Conservation (phyloP, 495 filamentous ascomycete species). For the Aspergillus affinis region DNA sequence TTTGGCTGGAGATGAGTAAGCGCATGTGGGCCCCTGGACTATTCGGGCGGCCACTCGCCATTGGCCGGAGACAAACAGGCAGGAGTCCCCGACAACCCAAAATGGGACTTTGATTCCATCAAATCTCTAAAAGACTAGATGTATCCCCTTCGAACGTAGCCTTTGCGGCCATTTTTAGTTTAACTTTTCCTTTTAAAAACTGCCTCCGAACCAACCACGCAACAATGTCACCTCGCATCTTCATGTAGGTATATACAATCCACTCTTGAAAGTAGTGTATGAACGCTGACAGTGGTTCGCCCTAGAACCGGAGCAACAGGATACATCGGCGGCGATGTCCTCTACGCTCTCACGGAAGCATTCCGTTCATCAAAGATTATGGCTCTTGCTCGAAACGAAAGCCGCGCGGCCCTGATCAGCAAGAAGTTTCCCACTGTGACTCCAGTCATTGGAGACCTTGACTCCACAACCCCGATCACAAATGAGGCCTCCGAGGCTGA, state of each 20-base stretch:
- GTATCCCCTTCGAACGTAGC: too few species aligned
- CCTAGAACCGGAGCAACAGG: conserved; percentile 53
- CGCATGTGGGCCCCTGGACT: neutral
- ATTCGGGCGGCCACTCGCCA: neutral
- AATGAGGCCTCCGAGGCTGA: conserved; percentile 38
- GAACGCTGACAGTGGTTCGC: too few species aligned
- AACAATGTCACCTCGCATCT: too few species aligned
- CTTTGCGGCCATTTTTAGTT: too few species aligned
- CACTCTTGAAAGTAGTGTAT: too few species aligned
- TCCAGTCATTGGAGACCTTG: conserved; percentile 41
- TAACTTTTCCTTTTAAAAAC: too few species aligned
- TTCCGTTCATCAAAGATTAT: conserved; percentile 60
- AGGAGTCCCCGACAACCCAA: neutral
- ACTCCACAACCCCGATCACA: conserved; percentile 16
- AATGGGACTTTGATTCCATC: too few species aligned
- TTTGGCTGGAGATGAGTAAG: neutral
- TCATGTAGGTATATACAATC: too few species aligned
- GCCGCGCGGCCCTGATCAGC: conserved; percentile 55
- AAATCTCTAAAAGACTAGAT: too few species aligned
- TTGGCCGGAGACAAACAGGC: neutral
- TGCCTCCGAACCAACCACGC: too few species aligned
- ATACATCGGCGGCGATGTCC: conserved; percentile 65
- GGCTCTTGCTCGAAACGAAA: conserved; percentile 58
- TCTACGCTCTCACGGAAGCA: conserved; percentile 50
- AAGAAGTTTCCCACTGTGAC: conserved; percentile 39